These are phyloP conservation scores for Nothophytophthora sp. DNA, from an alignment of 352 stramenopile genomes.

Conservation along the genomic window DNA sequence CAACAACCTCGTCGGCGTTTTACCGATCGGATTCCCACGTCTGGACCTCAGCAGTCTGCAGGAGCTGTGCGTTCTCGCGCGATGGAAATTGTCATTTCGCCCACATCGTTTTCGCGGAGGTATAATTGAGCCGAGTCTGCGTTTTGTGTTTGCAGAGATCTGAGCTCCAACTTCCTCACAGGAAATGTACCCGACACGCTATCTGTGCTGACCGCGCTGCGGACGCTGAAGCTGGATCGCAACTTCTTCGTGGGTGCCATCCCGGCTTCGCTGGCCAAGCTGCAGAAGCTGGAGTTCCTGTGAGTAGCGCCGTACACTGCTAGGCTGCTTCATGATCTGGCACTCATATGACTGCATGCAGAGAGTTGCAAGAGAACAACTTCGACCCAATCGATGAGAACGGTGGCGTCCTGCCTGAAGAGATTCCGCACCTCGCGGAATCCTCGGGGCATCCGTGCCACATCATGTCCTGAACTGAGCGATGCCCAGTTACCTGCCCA, in stretches of 20 bases:
- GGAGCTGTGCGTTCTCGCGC: conserved; percentile 42
- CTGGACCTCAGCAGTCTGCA: conserved; percentile 45
- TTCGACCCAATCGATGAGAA: conserved; percentile 37
- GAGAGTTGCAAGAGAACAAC: conserved; percentile 56
- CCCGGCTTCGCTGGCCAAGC: conserved; percentile 37
- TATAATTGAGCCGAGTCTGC: background rate
- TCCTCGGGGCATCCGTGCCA: conserved; percentile 35
- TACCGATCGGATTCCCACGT: conserved; percentile 54
- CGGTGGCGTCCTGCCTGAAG: conserved; percentile 33
- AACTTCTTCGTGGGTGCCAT: conserved; percentile 54
- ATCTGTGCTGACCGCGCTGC: conserved; percentile 33
- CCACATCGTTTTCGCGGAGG: background rate
- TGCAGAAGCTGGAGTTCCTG: conserved; percentile 58
- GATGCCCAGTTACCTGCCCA: no score
- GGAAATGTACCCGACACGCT: conserved; percentile 47
- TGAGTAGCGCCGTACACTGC: conserved; percentile 19
- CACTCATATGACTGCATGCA: conserved; percentile 8
- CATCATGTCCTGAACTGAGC: conserved; percentile 16
- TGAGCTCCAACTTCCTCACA: conserved; percentile 74
- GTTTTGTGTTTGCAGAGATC: conserved; percentile 31
- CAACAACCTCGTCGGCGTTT: conserved; percentile 68
- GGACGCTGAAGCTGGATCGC: conserved; percentile 52
- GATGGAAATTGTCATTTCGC: background rate
- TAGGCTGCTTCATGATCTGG: background rate
- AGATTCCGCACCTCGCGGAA: conserved; percentile 46